These are phyloP conservation scores for Scheffersomyces titani DNA, from an alignment of 1,139 yeast species.

Conservation along the genomic window DNA sequence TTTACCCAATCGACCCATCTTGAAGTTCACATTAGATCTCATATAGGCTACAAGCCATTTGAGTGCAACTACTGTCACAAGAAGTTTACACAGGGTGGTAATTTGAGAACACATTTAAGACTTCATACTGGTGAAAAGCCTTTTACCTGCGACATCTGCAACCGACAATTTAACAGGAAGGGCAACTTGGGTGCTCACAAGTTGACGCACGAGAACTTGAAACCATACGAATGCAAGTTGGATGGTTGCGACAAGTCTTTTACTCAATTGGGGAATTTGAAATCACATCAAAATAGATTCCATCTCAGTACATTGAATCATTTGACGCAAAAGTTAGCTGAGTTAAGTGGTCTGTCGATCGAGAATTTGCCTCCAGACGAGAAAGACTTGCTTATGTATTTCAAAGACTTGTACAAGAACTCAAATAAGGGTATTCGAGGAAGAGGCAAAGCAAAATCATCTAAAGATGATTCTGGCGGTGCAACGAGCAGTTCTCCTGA, in stretches of 20 bases:
- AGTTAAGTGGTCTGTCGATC: constrained; percentile 47
- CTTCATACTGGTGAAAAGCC: constrained; percentile 94
- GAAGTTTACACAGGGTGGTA: constrained; percentile 90
- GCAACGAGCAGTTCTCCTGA: not conserved
- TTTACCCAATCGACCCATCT: constrained; percentile 78
- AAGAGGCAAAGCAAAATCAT: constrained; percentile 56
- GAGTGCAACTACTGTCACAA: constrained; percentile 79
- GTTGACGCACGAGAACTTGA: constrained; percentile 75
- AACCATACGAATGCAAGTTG: constrained; percentile 78
- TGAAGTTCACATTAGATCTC: constrained; percentile 78
- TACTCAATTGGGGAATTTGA: constrained; percentile 89
- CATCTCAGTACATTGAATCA: constrained; percentile 70
- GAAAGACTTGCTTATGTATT: constrained; percentile 68
- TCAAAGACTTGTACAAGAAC: constrained; percentile 79
- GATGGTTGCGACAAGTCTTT: constrained; percentile 84
- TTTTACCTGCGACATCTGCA: constrained; percentile 72
- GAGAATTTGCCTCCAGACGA: constrained; percentile 60
- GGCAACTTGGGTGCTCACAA: constrained; percentile 88
- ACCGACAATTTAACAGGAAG: constrained; percentile 76
- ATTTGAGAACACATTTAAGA: constrained; percentile 81
- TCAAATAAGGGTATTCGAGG: constrained; percentile 91
- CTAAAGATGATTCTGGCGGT: constrained; percentile 3
- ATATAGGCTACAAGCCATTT: constrained; percentile 77
- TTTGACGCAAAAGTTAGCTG: constrained; percentile 66
- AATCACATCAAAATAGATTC: constrained; percentile 90